Base-by-base conservation (phyloP, 2,329 filamentous ascomycete species). In the Lachnellula subtilissima region DNA sequence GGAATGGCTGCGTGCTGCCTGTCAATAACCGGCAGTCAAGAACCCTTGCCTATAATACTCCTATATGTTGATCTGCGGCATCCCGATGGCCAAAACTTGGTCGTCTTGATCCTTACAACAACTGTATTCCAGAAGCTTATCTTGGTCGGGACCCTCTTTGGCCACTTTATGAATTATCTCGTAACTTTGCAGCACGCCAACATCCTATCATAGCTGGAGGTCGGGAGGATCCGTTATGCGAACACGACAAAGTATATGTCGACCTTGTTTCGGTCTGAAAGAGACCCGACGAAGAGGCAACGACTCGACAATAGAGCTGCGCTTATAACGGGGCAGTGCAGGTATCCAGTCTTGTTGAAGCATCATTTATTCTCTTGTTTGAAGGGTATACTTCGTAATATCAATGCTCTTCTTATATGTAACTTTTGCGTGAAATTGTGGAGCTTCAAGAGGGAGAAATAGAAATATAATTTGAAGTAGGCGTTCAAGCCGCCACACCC, bases 271-370 rank as follows among this genome's bases (percentile, higher is more conserved):
- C 47, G 40, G 58, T 62, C 50, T 37, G 53, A 62, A 57, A 56
- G 35, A 7, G 35, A 40, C 36, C 28, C 12, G 40, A 48, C 47
- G 51, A 23, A 32, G 48, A 48, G 28, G 39, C 36, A 23, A 59
- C 54, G 56, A 64, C 59, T 62, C 58, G 60, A 55, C 50, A 42
- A 48, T 43, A 58, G 36, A 28, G 17, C 25, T 57, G 60, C 60
- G 60, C 57, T 62, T 62, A 57, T n/a, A 36, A 50, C 25, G 53
- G 53, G 60, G 62, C 62, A 55, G 62, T 61, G 58, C 60, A 57
- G 35, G 9, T 39, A 35, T n/a, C 19, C 15, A 42, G 12, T 32
- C 39, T 48, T 35, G 48, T 48, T 17, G 12, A 48, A 48, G 19
- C 42, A 22, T 48, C 3, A 32, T 32, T 17, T 32, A 5, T 48